Conservation (phyloP, 257 asterid genomes). For the Leptodermis oblonga region DNA sequence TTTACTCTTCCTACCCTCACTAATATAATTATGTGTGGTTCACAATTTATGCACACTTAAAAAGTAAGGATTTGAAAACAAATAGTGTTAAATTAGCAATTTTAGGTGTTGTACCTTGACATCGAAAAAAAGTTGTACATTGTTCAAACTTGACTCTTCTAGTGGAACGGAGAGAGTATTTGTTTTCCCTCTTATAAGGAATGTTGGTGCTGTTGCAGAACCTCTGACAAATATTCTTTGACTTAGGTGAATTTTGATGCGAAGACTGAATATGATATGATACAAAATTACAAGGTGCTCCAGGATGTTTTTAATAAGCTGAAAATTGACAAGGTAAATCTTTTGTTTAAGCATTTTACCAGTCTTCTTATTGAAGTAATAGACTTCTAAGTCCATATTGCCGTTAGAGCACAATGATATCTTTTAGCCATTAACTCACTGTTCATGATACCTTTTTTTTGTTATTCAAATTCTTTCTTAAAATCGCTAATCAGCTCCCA, state of each 20-base stretch:
- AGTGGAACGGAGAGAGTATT: too few species aligned
- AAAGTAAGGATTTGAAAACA: too few species aligned
- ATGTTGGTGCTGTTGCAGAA: conserved; percentile 6
- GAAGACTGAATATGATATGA: conserved; percentile 89
- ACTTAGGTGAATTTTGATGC: conserved; percentile 87
- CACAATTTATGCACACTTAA: too few species aligned
- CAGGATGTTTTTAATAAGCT: conserved; percentile 93
- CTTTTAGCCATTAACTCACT: not conserved
- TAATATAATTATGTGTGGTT: too few species aligned
- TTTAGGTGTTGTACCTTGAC: too few species aligned
- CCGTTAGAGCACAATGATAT: not conserved
- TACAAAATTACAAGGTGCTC: conserved; percentile 94
- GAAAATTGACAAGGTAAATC: conserved; percentile 70
- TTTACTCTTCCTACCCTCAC: too few species aligned
- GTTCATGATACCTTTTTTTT: not conserved
- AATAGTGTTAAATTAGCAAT: too few species aligned
- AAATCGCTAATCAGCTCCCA: not conserved
- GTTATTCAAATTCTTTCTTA: not conserved
- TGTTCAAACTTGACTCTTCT: too few species aligned
- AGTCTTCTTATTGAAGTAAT: not conserved
- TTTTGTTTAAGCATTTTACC: not conserved
- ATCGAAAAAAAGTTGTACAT: too few species aligned
- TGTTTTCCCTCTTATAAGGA: not conserved
- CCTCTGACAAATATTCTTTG: conserved; percentile 20
- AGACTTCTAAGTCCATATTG: not conserved